Base-by-base conservation (phyloP, 805 yeast species). In the Kregervanrija delftensis region DNA sequence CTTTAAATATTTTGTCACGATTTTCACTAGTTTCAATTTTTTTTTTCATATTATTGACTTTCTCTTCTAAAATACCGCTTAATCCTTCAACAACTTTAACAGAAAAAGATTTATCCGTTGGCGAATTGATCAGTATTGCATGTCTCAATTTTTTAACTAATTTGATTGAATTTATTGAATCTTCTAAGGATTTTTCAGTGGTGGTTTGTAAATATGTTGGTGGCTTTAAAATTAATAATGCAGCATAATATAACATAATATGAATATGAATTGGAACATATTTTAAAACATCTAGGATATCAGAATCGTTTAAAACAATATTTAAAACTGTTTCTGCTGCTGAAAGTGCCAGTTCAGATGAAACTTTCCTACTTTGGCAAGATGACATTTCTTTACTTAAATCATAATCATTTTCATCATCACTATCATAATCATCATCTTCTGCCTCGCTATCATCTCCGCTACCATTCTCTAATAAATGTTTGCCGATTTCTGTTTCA, bases 221-320 rank as follows among this genome's bases (percentile, higher is more conserved):
- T 2, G 81, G 76, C 46, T 74, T 73, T 34, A 81, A 59, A 5
- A 80, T 61, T 30, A 81, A 59, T 42, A 81, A 59, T 0, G 83
- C 81, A 2, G 87, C 83, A 52, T 80, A 81, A 55, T 81, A 82
- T 11, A 81, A 61, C 86, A 82, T 81, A 42, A 82, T 72, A 56
- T 81, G 86, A 35, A 82, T 77, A 57, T 82, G 87, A n/a, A 81
- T 75, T 0, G 89, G 89, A 15, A 81, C 83, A 53, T 77, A 82
- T 52, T 71, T 72, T 47, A 82, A 63, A 39, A 79, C 76, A 8
- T 70, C 65, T 28, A 72, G 58, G 32, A 82, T 77, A 55, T 82
- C 87, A 11, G 67, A 62, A 57, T 82, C 88, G 40, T 71, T 73
- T 4, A 80, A 63, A 0, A 79, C 81, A 44, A 81, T 61, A 46